Evolutionary conservation across 306 rosid species (phyloP).

Genomic region (Sophora flavescens): DNA sequence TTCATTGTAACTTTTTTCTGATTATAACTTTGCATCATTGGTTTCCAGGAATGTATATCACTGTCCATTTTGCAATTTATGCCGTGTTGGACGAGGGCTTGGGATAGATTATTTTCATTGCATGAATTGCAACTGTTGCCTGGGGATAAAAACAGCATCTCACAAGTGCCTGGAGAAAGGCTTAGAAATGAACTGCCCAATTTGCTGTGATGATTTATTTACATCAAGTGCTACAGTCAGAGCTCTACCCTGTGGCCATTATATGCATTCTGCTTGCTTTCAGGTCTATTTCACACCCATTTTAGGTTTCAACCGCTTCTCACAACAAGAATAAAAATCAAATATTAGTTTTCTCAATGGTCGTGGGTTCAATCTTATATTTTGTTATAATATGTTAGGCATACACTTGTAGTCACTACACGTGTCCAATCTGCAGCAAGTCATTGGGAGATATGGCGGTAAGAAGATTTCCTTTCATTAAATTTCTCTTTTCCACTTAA

Average conservation of each 20-base stretch:
- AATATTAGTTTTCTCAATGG: not conserved
- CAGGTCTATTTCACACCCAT: conserved; percentile 66
- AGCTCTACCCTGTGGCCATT: conserved; percentile 95
- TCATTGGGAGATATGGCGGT: conserved; percentile 99
- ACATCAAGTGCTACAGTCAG: conserved; percentile 96
- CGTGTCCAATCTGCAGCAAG: conserved; percentile 98
- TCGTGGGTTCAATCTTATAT: conserved; percentile 46
- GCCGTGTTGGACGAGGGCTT: conserved; percentile 97
- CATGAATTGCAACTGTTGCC: conserved; percentile 98
- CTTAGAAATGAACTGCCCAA: conserved; percentile 96
- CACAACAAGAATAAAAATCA: not conserved
- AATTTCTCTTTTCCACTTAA: conserved; percentile 5
- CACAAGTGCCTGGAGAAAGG: conserved; percentile 97
- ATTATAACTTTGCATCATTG: conserved; percentile 20
- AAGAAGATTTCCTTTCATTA: conserved; percentile 48
- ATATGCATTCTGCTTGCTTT: conserved; percentile 99
- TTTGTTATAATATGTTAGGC: conserved; percentile 66
- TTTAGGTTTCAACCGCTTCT: conserved; percentile 26
- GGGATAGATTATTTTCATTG: conserved; percentile 96
- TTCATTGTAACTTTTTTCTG: conserved; percentile 1
- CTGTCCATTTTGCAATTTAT: conserved; percentile 98
- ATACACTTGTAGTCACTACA: conserved; percentile 94
- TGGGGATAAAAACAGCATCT: conserved; percentile 81
- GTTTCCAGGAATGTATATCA: conserved; percentile 86
- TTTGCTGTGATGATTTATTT: conserved; percentile 94